phyloP scores from a whole-genome alignment of 176 grass and related monocot genomes.

The Ensete ventricosum region DNA sequence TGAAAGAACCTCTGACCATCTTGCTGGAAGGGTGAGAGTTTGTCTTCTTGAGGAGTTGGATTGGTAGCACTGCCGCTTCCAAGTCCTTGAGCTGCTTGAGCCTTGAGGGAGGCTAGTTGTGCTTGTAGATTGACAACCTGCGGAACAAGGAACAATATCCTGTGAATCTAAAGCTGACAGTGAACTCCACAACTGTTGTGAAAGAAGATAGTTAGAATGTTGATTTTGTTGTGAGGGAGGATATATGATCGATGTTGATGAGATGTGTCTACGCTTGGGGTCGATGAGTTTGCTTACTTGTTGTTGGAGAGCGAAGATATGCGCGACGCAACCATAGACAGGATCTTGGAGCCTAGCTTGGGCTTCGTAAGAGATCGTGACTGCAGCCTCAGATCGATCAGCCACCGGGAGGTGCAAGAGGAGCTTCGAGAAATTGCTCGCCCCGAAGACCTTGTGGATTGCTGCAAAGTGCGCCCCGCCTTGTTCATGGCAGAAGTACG shows the following conservation, averaged over 20 bases:
- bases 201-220: no score
- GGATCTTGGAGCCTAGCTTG: slow-evolving; percentile 81
- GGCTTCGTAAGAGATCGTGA: slow-evolving; percentile 89
- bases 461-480: slow-evolving; percentile 76
- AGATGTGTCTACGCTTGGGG: neutral
- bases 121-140: slow-evolving; percentile 86
- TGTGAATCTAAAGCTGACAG: neutral
- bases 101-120: slow-evolving; percentile 72
- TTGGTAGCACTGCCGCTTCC: neutral
- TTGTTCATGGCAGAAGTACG: slow-evolving; percentile 92
- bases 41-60: slow-evolving; percentile 16
- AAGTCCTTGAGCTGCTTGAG: slow-evolving; percentile 43
- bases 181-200: neutral
- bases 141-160: neutral
- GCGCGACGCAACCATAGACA: slow-evolving; percentile 90
- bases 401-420: slow-evolving; percentile 59
- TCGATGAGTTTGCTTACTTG: slow-evolving; percentile 29
- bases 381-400: slow-evolving; percentile 73
- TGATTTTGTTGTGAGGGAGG: no score
- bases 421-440: slow-evolving; percentile 89
- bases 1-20: neutral
- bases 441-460: slow-evolving; percentile 95
- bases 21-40: slow-evolving; percentile 17
- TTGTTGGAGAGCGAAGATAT: slow-evolving; percentile 97
- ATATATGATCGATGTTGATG: no score